Percentiles rank a stretch among this genome's conserved stretches.
Evolutionary conservation across 208 protist genomes (phyloP).

Genomic region (Tritrichomonas musculus): DNA sequence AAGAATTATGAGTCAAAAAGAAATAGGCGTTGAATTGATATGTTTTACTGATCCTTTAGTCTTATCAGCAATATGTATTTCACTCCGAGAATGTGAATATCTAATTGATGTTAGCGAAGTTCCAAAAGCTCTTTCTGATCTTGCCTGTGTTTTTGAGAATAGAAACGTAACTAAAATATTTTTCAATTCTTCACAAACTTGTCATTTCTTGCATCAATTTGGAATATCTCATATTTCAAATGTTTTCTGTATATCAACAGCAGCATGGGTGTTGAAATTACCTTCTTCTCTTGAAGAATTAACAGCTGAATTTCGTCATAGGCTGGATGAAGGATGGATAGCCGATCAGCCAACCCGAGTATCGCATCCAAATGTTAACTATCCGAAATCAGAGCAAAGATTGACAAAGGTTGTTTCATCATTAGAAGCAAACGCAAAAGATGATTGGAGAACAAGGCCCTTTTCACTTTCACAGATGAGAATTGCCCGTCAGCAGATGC

Average conservation of each 20-base stretch:
- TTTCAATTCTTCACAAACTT: background rate
- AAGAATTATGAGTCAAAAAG: background rate
- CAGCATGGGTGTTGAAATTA: background rate
- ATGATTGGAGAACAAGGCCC: background rate
- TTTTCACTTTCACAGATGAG: background rate
- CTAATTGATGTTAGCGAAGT: constrained; percentile 12
- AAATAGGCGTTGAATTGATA: background rate
- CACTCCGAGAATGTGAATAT: background rate
- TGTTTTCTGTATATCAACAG: background rate
- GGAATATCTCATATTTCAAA: background rate
- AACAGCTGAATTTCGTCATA: background rate
- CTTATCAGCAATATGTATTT: background rate
- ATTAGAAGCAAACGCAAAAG: background rate
- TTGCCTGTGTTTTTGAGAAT: background rate
- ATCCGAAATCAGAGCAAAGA: no score
- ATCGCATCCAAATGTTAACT: background rate
- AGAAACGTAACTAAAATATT: background rate
- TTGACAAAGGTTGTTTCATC: background rate
- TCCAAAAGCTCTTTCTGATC: background rate
- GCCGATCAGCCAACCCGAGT: background rate
- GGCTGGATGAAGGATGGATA: constrained; percentile 11
- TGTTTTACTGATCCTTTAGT: background rate
- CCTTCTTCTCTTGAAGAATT: background rate
- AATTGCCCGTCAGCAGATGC: background rate
- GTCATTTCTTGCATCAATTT: background rate